Evolutionary conservation across 1,284 basidiomycete genomes (phyloP).

Genomic region (Clitocybe nebularis): DNA sequence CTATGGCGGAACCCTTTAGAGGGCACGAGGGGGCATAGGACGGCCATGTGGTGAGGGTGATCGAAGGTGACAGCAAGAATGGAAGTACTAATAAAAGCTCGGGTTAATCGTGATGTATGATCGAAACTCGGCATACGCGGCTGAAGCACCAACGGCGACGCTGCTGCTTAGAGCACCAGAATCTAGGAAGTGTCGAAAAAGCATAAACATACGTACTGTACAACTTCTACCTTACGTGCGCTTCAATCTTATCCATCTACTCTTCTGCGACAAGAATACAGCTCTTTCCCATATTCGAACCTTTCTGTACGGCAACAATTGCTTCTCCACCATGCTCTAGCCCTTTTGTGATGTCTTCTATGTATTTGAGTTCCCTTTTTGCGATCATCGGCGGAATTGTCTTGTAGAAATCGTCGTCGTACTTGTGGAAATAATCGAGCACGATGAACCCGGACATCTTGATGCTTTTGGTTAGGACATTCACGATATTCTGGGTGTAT

Average conservation of each 20-base stretch:
- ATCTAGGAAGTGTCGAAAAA: too few relatives aligned
- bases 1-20: too few relatives aligned
- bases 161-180: too few relatives aligned
- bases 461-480: conserved; percentile 47
- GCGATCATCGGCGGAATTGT: conserved; percentile 43
- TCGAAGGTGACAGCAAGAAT: too few relatives aligned
- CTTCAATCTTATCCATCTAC: background rate
- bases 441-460: conserved; percentile 54
- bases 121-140: too few relatives aligned
- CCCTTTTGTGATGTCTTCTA: conserved; percentile 33
- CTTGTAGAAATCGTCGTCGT: conserved; percentile 35
- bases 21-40: too few relatives aligned
- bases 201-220: too few relatives aligned
- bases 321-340: conserved; percentile 41
- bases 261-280: conserved; percentile 34
- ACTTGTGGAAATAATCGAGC: conserved; percentile 28
- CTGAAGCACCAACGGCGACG: too few relatives aligned
- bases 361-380: conserved; percentile 44
- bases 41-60: too few relatives aligned
- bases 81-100: too few relatives aligned
- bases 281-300: conserved; percentile 49
- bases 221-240: too few relatives aligned
- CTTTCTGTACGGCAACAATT: conserved; percentile 42
- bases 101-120: too few relatives aligned
- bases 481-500: conserved; percentile 22